Evolutionary conservation across 139 green algal genomes (phyloP), one percentile per base, ranked within the genome.

Genomic region (Astrephomene gubernaculifera): DNA sequence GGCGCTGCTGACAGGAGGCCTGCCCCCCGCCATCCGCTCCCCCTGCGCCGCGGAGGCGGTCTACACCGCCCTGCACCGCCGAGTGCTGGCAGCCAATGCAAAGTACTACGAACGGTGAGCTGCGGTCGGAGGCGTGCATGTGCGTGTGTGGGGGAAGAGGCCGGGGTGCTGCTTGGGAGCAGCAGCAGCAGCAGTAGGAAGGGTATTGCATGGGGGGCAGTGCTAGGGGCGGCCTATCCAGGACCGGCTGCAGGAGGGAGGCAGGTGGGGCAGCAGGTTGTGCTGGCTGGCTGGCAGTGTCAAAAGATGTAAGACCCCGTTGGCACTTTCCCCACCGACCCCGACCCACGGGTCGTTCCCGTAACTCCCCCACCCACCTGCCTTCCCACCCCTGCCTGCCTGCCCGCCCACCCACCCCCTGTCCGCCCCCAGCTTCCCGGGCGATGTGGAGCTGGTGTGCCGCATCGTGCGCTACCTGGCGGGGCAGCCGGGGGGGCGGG

Each of bases 51-150:
- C 96, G 4, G 92, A 96, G 0, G 78, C 71, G 0, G 90, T 94
- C 25, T 98, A 98, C 90, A 71, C 69, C 29, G 43, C 61, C 0
- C 86, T 95, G 21, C 95, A 91, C 89, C 49, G 67, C 4, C 90
- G 92, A 4, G 93, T 96, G 45, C 76, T 96, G 31, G 65, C 49
- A 2, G 95, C 98, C 87, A 98, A 96, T 86, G 45, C 79, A 2
- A 97, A 96, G 89, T 99, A 93, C 85, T 99, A 99, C 85, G 36
- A 89, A 52, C 86, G 95, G 22, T 98, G 43, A 4, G 78, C 21
- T 39, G n/a, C 22, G 45, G 31, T 35, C n/a, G n/a, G n/a, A n/a
- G n/a, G n/a, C n/a, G n/a, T n/a, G n/a, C n/a, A n/a, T n/a, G n/a
- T n/a, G n/a, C n/a, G n/a, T n/a, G n/a, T n/a, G n/a, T n/a, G n/a